Base-by-base conservation (phyloP, 495 filamentous ascomycete species). In the Penicillium roqueforti region DNA sequence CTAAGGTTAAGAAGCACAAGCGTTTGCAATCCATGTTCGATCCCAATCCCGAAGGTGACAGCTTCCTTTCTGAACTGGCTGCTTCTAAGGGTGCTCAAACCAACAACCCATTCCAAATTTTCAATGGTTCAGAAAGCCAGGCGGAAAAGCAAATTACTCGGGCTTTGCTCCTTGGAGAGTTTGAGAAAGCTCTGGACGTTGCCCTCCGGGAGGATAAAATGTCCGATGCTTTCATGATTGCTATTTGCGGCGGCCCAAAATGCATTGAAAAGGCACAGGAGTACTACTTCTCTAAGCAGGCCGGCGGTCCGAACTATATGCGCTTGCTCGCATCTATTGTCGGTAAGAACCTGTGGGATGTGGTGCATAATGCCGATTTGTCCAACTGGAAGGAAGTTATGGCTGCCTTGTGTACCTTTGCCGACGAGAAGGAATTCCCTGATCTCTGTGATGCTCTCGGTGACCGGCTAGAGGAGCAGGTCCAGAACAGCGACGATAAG, bases 181-280 rank as follows among this genome's bases (percentile, higher is more conserved):
- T 97, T 60, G 90, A 95, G 43, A 87, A 86, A 62, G 93, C 95
- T 22, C 85, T 95, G 47, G 85, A 91, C 55, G 82, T 95, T 50
- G 95, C 89, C 59, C 71, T 99, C 3, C 84, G 88, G 59, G 91
- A 97, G 66, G 83, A 89, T 50, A 82, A 92, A 36, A 83, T 97
- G 69, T 91, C 93, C 0, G 93, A 99, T 73, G 93, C 93, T 36
- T 96, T 99, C 70, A 95, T 97, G 77, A 90, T 99, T 63, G 93
- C 93, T 31, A 96, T 97, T 62, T 97, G 91, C 63, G 92, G 93
- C 49, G 92, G 95, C 37, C 90, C 93, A 66, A 87, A 89, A 51
- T 88, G 95, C 57, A 87, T 97, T 29, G 91, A 95, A 51, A 96
- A 95, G 73, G 91, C 93, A 3, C 95, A 97, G 66, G 84, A 86